phyloP scores from a whole-genome alignment of 1,139 yeast genomes.

The Sugiyamaella novakii region DNA sequence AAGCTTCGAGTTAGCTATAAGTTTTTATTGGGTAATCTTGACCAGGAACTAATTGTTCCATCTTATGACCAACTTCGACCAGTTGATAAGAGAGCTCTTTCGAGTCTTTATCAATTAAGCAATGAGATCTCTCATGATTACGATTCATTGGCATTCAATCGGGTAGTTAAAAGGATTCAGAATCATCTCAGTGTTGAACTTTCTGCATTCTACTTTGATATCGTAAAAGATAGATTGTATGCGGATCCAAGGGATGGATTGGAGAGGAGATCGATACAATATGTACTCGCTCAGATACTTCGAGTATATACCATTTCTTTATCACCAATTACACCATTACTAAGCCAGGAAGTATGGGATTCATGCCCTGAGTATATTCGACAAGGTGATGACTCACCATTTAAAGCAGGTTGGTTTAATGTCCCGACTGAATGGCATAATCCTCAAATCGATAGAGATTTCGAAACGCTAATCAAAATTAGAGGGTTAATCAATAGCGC shows the following conservation, averaged over 20 bases:
- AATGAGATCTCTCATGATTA: slow-evolving; percentile 50
- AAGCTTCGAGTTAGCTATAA: slow-evolving; percentile 81
- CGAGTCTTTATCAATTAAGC: slow-evolving; percentile 56
- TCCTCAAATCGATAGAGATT: slow-evolving; percentile 39
- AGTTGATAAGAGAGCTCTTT: slow-evolving; percentile 67
- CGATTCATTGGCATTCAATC: slow-evolving; percentile 63
- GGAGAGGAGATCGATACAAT: slow-evolving; percentile 68
- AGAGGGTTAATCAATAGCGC: slow-evolving; percentile 54
- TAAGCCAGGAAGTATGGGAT: slow-evolving; percentile 89
- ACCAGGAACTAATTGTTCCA: slow-evolving; percentile 38
- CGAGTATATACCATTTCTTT: slow-evolving; percentile 63
- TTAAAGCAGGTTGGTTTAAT: slow-evolving; percentile 48
- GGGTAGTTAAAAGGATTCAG: slow-evolving; percentile 62
- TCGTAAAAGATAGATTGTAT: slow-evolving; percentile 81
- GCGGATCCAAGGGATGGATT: slow-evolving; percentile 57
- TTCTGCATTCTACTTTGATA: slow-evolving; percentile 84
- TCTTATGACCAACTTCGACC: slow-evolving; percentile 49
- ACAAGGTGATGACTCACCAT: slow-evolving; percentile 51
- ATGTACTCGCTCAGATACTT: slow-evolving; percentile 65
- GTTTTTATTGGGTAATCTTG: slow-evolving; percentile 70
- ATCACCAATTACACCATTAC: slow-evolving; percentile 79
- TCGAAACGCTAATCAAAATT: slow-evolving; percentile 48
- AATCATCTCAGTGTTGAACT: slow-evolving; percentile 73
- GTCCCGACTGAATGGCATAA: slow-evolving; percentile 48
- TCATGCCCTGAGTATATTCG: slow-evolving; percentile 48